A percentile compares a stretch with the other conserved stretches of the same genome.
phyloP scores from a whole-genome alignment of 2,329 filamentous ascomycete genomes.

The Bipolaris sorokiniana region DNA sequence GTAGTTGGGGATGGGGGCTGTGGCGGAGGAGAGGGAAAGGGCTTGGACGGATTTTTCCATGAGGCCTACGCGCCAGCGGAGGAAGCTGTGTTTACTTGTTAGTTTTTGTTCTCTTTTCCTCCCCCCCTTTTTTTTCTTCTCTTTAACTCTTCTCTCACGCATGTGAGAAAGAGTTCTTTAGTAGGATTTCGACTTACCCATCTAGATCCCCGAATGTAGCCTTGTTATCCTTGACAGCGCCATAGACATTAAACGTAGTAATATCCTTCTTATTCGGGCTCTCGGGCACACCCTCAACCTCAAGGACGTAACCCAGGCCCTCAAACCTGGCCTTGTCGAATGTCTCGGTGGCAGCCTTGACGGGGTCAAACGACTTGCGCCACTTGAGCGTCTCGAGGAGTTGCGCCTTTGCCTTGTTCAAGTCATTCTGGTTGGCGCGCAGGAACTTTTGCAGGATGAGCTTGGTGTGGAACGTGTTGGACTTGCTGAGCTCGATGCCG shows the following conservation, averaged over 20 bases:
- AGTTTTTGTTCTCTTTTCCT: background rate
- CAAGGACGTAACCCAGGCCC: constrained; percentile 80
- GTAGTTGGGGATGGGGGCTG: constrained; percentile 72
- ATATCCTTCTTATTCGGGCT: constrained; percentile 65
- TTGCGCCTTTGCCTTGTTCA: constrained; percentile 76
- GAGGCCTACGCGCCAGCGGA: constrained; percentile 85
- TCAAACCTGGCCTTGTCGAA: constrained; percentile 75
- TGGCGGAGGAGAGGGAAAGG: constrained; percentile 73
- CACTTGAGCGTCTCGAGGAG: constrained; percentile 80
- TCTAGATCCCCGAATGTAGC: constrained; percentile 81
- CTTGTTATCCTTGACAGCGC: constrained; percentile 79
- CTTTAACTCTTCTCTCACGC: background rate
- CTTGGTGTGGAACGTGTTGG: constrained; percentile 71
- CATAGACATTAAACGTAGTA: constrained; percentile 94
- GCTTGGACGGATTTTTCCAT: constrained; percentile 86
- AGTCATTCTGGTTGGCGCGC: constrained; percentile 81
- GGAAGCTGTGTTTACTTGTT: constrained; percentile 66
- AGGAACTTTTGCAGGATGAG: constrained; percentile 93
- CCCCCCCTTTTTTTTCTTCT: background rate
- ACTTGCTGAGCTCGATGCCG: constrained; percentile 69
- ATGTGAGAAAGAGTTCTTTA: too few species aligned
- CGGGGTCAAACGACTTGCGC: constrained; percentile 77
- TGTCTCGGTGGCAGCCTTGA: constrained; percentile 64
- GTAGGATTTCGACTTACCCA: too few species aligned
- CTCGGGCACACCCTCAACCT: constrained; percentile 63